Percentiles rank a stretch among this genome's conserved stretches.
Conservation (phyloP, 1,284 basidiomycete genomes). For the Ganoderma meredithae region DNA sequence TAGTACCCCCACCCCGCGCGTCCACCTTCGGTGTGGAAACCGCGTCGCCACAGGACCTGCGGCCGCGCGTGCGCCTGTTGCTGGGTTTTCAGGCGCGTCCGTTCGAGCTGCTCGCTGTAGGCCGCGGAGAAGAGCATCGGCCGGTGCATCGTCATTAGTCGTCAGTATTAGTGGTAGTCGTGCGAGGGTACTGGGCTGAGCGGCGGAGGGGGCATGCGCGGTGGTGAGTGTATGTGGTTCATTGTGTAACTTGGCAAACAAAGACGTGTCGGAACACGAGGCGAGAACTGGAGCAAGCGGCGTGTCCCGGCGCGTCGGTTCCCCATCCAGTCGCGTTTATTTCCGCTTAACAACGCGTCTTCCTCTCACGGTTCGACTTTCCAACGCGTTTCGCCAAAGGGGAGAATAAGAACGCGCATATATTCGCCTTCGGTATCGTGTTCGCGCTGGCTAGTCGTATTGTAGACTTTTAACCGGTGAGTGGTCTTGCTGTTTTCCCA, state of each 20-base stretch:
- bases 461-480: neutral
- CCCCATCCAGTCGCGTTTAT: neutral
- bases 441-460: neutral
- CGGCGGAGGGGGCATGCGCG: slow-evolving; percentile 23
- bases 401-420: neutral
- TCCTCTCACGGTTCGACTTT: slow-evolving; percentile 7
- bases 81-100: slow-evolving; percentile 25
- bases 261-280: slow-evolving; percentile 31
- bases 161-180: slow-evolving; percentile 13
- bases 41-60: slow-evolving; percentile 28
- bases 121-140: slow-evolving; percentile 33
- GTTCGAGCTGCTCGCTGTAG: slow-evolving; percentile 27
- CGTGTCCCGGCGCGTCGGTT: slow-evolving; percentile 22
- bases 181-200: slow-evolving; percentile 12
- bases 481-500: neutral
- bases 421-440: neutral
- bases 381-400: neutral
- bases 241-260: slow-evolving; percentile 27
- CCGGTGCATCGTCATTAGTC: slow-evolving; percentile 17
- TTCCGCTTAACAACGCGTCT: neutral
- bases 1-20: slow-evolving; percentile 30
- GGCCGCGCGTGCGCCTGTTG: slow-evolving; percentile 19
- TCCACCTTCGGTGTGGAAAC: slow-evolving; percentile 27
- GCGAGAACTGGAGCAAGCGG: slow-evolving; percentile 24
- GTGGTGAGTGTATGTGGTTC: slow-evolving; percentile 30